A percentile compares a stretch with the other conserved stretches of the same genome.
Conservation (phyloP, 2,329 filamentous ascomycete genomes). For the Chaetothyriales sp. region DNA sequence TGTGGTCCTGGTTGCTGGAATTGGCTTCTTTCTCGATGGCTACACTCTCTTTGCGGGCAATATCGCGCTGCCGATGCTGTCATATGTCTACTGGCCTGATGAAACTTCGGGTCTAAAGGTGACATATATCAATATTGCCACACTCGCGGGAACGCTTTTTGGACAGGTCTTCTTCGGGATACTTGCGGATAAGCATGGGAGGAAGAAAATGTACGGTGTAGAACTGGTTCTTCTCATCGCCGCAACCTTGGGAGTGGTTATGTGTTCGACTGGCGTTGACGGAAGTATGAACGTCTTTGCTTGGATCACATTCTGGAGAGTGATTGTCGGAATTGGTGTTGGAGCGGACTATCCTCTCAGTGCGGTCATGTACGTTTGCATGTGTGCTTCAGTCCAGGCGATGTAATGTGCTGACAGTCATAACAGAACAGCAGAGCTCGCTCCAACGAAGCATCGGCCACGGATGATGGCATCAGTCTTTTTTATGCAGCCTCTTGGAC, state of each 20-base stretch:
- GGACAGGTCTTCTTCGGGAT: conserved; percentile 37
- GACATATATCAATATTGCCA: conserved; percentile 34
- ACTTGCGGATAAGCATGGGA: conserved; percentile 34
- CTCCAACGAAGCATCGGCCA: conserved; percentile 47
- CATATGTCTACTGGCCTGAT: conserved; percentile 35
- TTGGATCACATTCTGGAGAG: conserved; percentile 36
- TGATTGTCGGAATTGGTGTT: conserved; percentile 41
- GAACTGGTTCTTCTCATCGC: conserved; percentile 36
- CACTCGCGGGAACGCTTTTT: conserved; percentile 33
- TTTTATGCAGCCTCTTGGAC: conserved; percentile 55
- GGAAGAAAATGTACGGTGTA: conserved; percentile 38
- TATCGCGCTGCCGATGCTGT: conserved; percentile 36
- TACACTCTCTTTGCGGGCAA: conserved; percentile 39
- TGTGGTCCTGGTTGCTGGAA: conserved; percentile 33
- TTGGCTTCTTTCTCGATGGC: conserved; percentile 38
- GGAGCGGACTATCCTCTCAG: conserved; percentile 54
- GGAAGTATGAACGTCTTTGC: conserved; percentile 32
- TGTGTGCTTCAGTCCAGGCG: background rate
- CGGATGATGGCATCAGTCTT: conserved; percentile 56
- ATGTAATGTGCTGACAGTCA: conserved; percentile 4
- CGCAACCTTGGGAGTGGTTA: conserved; percentile 34
- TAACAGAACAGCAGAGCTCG: conserved; percentile 25
- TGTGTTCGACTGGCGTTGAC: conserved; percentile 31
- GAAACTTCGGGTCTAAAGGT: conserved; percentile 23
- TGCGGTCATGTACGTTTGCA: conserved; percentile 39